Evolutionary conservation across 192 early-diverging fungal species (phyloP).

Genomic region (Mortierella antarctica): DNA sequence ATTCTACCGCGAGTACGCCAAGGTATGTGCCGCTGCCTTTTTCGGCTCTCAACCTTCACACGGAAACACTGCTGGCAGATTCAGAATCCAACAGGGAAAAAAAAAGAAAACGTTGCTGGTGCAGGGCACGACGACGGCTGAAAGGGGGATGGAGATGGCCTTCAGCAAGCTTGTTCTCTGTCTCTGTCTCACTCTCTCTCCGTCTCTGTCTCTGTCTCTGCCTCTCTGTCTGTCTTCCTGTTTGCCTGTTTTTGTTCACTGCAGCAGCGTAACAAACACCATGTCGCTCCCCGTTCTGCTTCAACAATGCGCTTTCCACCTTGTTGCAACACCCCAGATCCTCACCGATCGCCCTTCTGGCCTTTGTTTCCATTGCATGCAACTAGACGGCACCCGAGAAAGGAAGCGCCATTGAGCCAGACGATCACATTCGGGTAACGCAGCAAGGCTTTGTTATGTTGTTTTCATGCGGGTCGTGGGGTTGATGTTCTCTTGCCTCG

Average conservation of each 20-base stretch:
- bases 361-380: constrained; percentile 3
- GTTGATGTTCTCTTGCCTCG: background rate
- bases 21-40: constrained; percentile 18
- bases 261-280: no score
- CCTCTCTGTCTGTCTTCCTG: no score
- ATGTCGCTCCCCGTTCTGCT: no score
- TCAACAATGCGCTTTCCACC: no score
- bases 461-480: no score
- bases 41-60: no score
- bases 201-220: no score
- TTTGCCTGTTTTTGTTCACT: no score
- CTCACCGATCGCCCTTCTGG: background rate
- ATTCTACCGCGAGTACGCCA: constrained; percentile 46
- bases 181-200: no score
- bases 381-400: constrained; percentile 47
- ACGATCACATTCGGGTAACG: constrained; percentile 54
- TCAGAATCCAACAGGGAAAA: background rate
- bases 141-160: no score
- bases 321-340: no score
- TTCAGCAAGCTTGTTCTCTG: no score
- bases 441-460: background rate
- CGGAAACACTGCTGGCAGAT: background rate
- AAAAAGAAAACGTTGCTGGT: background rate
- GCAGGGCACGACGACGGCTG: background rate
- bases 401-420: constrained; percentile 31